phyloP scores from a whole-genome alignment of 1,284 basidiomycete species.

The Meira miltonrushii region DNA sequence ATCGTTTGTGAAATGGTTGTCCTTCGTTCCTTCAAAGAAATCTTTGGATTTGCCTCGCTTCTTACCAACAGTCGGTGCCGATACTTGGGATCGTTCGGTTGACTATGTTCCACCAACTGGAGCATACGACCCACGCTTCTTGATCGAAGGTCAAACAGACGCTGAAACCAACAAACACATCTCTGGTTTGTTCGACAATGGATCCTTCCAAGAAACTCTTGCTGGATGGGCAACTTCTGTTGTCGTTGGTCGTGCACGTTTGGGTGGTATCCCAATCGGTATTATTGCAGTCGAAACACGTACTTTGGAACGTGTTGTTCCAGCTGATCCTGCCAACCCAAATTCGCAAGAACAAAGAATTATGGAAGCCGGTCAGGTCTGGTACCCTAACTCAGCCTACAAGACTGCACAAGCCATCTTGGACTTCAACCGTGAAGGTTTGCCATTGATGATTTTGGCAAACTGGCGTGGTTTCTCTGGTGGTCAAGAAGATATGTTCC shows the following conservation, averaged over 20 bases:
- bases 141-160: constrained; percentile 69
- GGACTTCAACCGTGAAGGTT: constrained; percentile 93
- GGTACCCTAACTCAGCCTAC: constrained; percentile 99
- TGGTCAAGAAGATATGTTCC: constrained; percentile 91
- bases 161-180: constrained; percentile 15
- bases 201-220: constrained; percentile 90
- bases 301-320: constrained; percentile 91
- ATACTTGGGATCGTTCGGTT: constrained; percentile 84
- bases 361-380: constrained; percentile 97
- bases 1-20: constrained; percentile 74
- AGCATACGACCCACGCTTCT: constrained; percentile 94
- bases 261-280: constrained; percentile 95
- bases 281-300: constrained; percentile 97
- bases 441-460: constrained; percentile 96
- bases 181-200: constrained; percentile 88
- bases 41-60: constrained; percentile 29
- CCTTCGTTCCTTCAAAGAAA: constrained; percentile 65
- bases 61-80: constrained; percentile 22
- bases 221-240: constrained; percentile 52
- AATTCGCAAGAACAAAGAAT: constrained; percentile 94
- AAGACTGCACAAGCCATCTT: constrained; percentile 99
- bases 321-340: constrained; percentile 98
- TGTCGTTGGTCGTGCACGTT: constrained; percentile 80
- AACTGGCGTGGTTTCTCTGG: constrained; percentile 99
- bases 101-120: constrained; percentile 86